Base-by-base conservation (phyloP, 1,284 basidiomycete genomes). In the Papiliotrema fonsecae region DNA sequence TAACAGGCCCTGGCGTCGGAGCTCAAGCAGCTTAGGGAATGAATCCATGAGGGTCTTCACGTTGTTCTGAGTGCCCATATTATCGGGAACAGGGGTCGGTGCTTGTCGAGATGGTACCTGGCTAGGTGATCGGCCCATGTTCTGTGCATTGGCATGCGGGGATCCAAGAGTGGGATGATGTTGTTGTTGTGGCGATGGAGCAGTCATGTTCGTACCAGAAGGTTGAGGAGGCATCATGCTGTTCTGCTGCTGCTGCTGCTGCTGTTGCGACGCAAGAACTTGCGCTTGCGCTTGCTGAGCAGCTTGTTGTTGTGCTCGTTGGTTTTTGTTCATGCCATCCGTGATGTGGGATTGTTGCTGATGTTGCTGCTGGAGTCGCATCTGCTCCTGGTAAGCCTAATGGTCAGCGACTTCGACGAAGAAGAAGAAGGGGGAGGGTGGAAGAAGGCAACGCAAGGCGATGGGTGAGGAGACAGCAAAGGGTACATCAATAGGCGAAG, bases 1-100 rank as follows among this genome's bases (percentile, higher is more conserved):
- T 22, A 70, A 45, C 40, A 58, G 50, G 4, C 64, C 65, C 11
- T 55, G 45, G 25, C 57, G 46, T 48, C 66, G 62, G 51, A 62
- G 36, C 45, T 64, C 55, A 31, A 57, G 50, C 51, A 70, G 49
- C 47, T 63, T 60, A 1, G 65, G 62, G 32, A 70, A 60, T 35
- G 61, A 65, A 13, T 67, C 62, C 2, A 61, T 50, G 21, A 66
- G 39, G 13, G 52, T 54, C 43, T 61, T 56, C 25, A 54, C 45
- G 19, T 47, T 40, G 6, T 31, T 26, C 14, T 36, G 11, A 22
- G 22, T 28, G 31, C 18, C 16, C 16, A 24, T 22, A 37, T 35
- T 45, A 22, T 24, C 22, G 18, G 46, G 42, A 5, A 35, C 34
- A 2, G 49, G 49, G 4, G 49, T 40, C n/a, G 35, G n/a, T 32